These are phyloP conservation scores for Phaeosphaeria sp. DNA, from an alignment of 2,329 filamentous ascomycete genomes.

Conservation along the genomic window DNA sequence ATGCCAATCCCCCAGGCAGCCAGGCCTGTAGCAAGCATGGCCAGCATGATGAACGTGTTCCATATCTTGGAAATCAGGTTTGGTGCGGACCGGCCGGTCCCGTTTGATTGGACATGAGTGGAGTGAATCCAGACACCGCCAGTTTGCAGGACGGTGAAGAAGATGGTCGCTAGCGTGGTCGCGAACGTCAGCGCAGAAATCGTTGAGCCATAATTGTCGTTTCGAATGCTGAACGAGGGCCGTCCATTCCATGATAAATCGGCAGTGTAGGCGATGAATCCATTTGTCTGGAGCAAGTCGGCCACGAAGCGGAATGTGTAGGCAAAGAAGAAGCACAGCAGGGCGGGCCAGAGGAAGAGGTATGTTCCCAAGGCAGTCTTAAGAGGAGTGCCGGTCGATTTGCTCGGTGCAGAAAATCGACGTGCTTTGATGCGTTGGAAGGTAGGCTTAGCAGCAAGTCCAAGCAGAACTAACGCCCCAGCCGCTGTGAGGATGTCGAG, in stretches of 20 bases:
- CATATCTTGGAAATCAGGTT: constrained; percentile 3
- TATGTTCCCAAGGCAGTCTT: constrained; percentile 10
- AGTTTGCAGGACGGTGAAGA: constrained; percentile 9
- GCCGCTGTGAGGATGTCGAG: constrained; percentile 8
- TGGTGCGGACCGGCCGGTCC: constrained; percentile 4
- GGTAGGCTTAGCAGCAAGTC: constrained; percentile 4
- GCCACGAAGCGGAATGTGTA: constrained; percentile 8
- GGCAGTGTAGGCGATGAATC: constrained; percentile 2
- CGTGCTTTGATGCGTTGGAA: constrained; percentile 5
- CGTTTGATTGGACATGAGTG: constrained; percentile 8
- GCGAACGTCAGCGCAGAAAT: constrained; percentile 6
- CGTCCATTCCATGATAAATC: constrained; percentile 8
- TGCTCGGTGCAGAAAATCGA: constrained; percentile 1
- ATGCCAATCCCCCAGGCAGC: constrained; percentile 9
- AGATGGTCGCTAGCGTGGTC: constrained; percentile 2
- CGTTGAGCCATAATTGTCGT: background rate
- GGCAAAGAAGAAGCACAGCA: constrained; percentile 9
- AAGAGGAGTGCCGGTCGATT: constrained; percentile 1
- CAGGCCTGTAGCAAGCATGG: constrained; percentile 7
- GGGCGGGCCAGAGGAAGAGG: constrained; percentile 8
- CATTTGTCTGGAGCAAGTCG: constrained; percentile 6
- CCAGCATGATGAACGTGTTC: constrained; percentile 9
- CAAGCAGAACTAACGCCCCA: constrained; percentile 2
- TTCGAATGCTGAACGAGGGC: background rate
- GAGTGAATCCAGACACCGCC: constrained; percentile 10